Evolutionary conservation across 2,329 filamentous ascomycete species (phyloP), one percentile per base, ranked within the genome.

Genomic region (Paracorniculantispora psalliotae): DNA sequence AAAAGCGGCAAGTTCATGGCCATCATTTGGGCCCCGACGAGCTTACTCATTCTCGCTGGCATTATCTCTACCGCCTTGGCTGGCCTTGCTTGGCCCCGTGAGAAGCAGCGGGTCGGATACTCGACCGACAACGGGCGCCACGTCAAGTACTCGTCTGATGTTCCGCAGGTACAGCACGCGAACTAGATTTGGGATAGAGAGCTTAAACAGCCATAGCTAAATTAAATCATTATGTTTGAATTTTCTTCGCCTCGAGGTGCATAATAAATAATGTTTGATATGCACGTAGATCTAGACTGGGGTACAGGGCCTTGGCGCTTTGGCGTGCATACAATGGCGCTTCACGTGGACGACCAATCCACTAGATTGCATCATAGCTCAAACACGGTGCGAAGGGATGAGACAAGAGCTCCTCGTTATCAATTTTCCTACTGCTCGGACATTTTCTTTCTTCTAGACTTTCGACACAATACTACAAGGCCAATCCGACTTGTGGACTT

Each of bases 361-460:
- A 46, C 23, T 23, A 39, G 21, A 59, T 59, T 59, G 49, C 49
- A 48, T 53, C 57, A 59, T 59, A 35, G 49, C 23, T 43, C 44
- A n/a, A 33, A 25, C 21, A 37, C 35, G 13, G 10, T 1, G 6
- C n/a, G 21, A 13, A 28, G 21, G n/a, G 10, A n/a, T 35, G 25
- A 33, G 19, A 33, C 26, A 43, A 1, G 25, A 46, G 4, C 35
- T 19, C 28, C 48, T 51, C n/a, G 12, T 51, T 17, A 7, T 9
- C 13, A 17, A 19, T 37, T 13, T 30, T 47, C 7, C 2, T 9
- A n/a, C 19, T 13, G 8, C 6, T 44, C 39, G 3, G 10, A 3
- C 10, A 19, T 41, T 10, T 48, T 8, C n/a, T 41, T 13, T 17
- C n/a, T 21, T n/a, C n/a, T n/a, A n/a, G n/a, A n/a, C n/a, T n/a